These are phyloP conservation scores for Tulasnella sp. DNA, from an alignment of 768 basidiomycete species.

Conservation along the genomic window DNA sequence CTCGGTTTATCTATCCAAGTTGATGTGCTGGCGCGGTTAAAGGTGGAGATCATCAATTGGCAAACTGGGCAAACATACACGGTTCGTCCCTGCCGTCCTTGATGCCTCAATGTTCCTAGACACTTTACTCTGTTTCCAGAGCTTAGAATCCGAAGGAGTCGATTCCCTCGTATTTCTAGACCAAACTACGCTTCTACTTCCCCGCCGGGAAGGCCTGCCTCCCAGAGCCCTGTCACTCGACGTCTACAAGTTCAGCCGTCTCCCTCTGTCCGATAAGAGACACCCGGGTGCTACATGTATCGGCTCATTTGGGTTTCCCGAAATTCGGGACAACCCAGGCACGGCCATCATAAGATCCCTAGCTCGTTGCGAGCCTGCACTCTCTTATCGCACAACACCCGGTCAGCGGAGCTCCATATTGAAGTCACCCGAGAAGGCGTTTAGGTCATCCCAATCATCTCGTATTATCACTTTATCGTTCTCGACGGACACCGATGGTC, in stretches of 20 bases:
- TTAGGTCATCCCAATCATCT: background rate
- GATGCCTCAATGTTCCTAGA: background rate
- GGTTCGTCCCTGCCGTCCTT: background rate
- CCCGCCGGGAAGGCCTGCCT: background rate
- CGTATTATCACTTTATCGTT: conserved; percentile 5
- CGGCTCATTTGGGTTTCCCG: background rate
- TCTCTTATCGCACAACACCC: conserved; percentile 4
- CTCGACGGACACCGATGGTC: too few species aligned
- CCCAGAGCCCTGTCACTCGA: background rate
- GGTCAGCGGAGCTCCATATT: background rate
- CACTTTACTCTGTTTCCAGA: background rate
- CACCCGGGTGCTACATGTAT: background rate
- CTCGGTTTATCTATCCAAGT: too few species aligned
- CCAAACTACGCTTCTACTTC: conserved; percentile 2
- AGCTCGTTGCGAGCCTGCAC: conserved; percentile 1
- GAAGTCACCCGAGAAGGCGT: background rate
- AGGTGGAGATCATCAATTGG: conserved; percentile 1
- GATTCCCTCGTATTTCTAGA: conserved; percentile 7
- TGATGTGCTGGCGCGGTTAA: too few species aligned
- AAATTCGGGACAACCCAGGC: background rate
- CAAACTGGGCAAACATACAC: background rate
- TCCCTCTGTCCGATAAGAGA: background rate
- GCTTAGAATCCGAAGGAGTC: background rate
- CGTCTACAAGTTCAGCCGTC: conserved; percentile 7
- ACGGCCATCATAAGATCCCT: background rate